These are phyloP conservation scores for Boletus huronensis DNA, from an alignment of 768 basidiomycete species.

Conservation along the genomic window DNA sequence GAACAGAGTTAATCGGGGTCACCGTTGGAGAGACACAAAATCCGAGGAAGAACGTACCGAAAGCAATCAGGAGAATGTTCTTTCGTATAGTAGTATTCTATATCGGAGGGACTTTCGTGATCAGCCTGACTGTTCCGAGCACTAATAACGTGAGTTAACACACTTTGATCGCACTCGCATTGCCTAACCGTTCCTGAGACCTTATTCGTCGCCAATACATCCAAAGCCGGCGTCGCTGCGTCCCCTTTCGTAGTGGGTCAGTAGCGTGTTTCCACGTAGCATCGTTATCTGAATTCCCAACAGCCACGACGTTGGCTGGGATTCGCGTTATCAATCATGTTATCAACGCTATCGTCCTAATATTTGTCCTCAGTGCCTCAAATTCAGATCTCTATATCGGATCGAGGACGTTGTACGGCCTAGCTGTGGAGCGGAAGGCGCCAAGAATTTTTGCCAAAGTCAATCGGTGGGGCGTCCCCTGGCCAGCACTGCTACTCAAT, in stretches of 20 bases:
- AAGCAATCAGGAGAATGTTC: constrained; percentile 41
- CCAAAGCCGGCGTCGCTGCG: constrained; percentile 30
- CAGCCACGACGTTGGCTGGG: constrained; percentile 39
- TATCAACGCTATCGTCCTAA: constrained; percentile 39
- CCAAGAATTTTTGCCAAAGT: constrained; percentile 40
- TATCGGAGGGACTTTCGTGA: constrained; percentile 37
- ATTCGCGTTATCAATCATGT: constrained; percentile 45
- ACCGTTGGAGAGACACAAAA: constrained; percentile 38
- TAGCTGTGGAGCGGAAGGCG: constrained; percentile 46
- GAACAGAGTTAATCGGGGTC: constrained; percentile 39
- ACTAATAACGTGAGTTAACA: constrained; percentile 31
- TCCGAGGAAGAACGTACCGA: constrained; percentile 41
- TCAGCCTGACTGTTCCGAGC: constrained; percentile 41
- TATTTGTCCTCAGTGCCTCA: constrained; percentile 44
- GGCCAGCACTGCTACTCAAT: constrained; percentile 47
- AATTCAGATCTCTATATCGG: constrained; percentile 62
- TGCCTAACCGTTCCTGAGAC: constrained; percentile 16
- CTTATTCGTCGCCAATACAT: constrained; percentile 26
- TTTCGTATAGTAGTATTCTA: constrained; percentile 25
- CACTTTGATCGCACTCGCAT: constrained; percentile 11
- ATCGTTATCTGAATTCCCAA: constrained; percentile 9
- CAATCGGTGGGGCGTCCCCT: constrained; percentile 32
- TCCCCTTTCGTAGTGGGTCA: constrained; percentile 44
- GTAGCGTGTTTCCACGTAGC: constrained; percentile 20
- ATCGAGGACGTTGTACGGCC: constrained; percentile 45